Base-by-base conservation (phyloP, 805 yeast species). In the Kazachstania bromeliacearum region DNA sequence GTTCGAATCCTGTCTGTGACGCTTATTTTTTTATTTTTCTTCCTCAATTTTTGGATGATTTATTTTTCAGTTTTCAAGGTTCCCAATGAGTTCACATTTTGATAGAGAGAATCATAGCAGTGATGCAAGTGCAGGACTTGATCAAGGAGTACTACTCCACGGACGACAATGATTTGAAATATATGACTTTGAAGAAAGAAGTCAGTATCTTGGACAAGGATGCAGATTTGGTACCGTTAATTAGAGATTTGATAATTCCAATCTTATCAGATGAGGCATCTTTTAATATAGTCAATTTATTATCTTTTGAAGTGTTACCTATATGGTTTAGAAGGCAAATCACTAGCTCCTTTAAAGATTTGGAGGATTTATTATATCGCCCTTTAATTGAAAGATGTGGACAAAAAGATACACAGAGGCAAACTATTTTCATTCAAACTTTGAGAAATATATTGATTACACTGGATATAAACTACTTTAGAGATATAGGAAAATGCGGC, bases 1-100 rank as follows among this genome's bases (percentile, higher is more conserved):
- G 95, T 85, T 85, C 95, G 95, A 85, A 85, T 85, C 95, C 94
- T 85, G 95, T 84, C 94, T 81, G 94, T 85, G 83, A 82, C 95
- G 95, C 49, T n/a, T 57, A 61, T 66, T 66, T 73, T 67, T 73
- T 73, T 71, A 7, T 27, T 32, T 26, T 24, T 15, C n/a, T 23
- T 23, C 26, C n/a, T n/a, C n/a, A n/a, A n/a, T n/a, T n/a, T n/a
- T 22, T 8, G 25, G 25, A 22, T 22, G 4, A 8, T 12, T 19
- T 14, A 8, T 21, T 28, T n/a, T 3, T 9, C 9, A 13, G 17
- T 28, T 3, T 3, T 28, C 31, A 3, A 13, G 17, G 14, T 10
- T 14, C 7, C 10, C 15, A 19, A 5, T n/a, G 25, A 19, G 12
- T n/a, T n/a, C n/a, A n/a, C n/a, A n/a, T n/a, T n/a, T n/a, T n/a